Evolutionary conservation across 345 rosid species (phyloP).

Genomic region (Populus pruinosa): DNA sequence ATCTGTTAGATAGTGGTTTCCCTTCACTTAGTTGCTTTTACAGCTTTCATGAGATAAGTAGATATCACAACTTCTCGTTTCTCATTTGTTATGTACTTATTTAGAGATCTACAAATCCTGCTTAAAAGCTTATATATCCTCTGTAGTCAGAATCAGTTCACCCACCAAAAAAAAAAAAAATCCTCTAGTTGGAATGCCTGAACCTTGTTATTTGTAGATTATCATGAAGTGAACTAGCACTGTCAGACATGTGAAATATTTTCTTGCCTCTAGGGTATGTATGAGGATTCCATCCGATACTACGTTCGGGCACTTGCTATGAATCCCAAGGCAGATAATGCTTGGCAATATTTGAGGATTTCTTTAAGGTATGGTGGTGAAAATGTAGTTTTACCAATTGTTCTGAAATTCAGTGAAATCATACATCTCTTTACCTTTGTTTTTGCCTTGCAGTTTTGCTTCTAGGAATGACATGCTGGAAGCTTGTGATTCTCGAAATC

Average conservation of each 20-base stretch:
- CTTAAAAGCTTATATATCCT: background rate
- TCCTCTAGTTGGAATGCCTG: background rate
- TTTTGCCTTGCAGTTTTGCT: constrained; percentile 56
- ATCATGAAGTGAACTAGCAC: background rate
- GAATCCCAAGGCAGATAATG: constrained; percentile 99
- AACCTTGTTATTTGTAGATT: background rate
- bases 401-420: background rate
- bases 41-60: background rate
- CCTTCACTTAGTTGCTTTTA: background rate
- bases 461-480: constrained; percentile 78
- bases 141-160: background rate
- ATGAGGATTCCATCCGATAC: constrained; percentile 81
- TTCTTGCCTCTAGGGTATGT: constrained; percentile 62
- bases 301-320: constrained; percentile 96
- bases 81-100: background rate
- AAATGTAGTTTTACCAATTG: background rate
- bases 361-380: constrained; percentile 63
- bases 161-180: too few relatives aligned
- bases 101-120: background rate
- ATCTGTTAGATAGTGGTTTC: background rate
- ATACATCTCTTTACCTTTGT: background rate
- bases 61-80: background rate
- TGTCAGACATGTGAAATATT: background rate
- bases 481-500: constrained; percentile 93
- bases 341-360: constrained; percentile 95